Percentiles rank a stretch among this genome's conserved stretches.
Evolutionary conservation across 1,284 basidiomycete species (phyloP).

Genomic region (Chondrostereum purpureum): DNA sequence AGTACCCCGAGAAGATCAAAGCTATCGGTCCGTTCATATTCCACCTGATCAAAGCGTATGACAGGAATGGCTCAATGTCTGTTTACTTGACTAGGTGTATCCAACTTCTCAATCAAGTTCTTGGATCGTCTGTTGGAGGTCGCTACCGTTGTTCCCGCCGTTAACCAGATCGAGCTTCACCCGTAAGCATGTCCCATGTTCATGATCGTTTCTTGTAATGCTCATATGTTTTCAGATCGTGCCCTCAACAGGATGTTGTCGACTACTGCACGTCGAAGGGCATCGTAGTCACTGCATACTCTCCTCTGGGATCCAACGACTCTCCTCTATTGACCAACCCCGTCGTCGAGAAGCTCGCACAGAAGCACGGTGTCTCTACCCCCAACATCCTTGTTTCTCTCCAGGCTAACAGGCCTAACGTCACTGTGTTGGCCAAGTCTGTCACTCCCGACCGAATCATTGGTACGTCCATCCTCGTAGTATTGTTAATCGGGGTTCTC

Average conservation of each 20-base stretch:
- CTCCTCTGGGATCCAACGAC: constrained; percentile 72
- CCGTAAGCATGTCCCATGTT: too few species aligned
- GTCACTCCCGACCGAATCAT: constrained; percentile 54
- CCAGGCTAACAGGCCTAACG: constrained; percentile 54
- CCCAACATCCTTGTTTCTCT: constrained; percentile 59
- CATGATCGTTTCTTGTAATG: too few species aligned
- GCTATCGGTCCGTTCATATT: constrained; percentile 63
- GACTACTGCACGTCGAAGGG: constrained; percentile 54
- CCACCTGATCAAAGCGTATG: too few species aligned
- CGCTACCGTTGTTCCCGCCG: constrained; percentile 64
- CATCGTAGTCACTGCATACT: constrained; percentile 70
- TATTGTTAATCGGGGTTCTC: neutral
- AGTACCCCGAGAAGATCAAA: constrained; percentile 59
- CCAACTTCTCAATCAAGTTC: constrained; percentile 62
- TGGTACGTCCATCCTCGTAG: constrained; percentile 27
- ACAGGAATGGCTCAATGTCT: too few species aligned
- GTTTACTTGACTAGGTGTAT: constrained; percentile 55
- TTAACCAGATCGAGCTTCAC: constrained; percentile 78
- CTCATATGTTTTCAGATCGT: constrained; percentile 50
- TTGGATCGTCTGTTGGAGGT: constrained; percentile 52
- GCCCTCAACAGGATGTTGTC: constrained; percentile 58
- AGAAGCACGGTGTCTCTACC: constrained; percentile 45
- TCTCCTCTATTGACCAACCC: constrained; percentile 61
- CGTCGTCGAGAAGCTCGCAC: constrained; percentile 48
- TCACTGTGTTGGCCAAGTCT: constrained; percentile 56